Conservation (phyloP, 352 stramenopile genomes). For the Phytophthora hybrid region DNA sequence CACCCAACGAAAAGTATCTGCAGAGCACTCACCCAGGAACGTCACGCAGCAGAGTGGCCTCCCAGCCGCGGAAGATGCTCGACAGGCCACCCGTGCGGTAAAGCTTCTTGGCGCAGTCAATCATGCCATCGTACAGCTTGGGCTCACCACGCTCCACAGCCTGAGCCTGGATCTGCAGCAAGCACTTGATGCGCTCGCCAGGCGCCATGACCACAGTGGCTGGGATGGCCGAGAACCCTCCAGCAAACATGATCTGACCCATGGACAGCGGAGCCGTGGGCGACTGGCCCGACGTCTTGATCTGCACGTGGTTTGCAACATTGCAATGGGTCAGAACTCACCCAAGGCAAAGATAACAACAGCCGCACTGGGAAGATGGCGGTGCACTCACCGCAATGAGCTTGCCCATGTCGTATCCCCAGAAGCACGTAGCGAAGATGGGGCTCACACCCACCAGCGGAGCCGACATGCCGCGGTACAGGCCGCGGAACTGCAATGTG, state of each 20-base stretch:
- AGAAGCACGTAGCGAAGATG: constrained; percentile 98
- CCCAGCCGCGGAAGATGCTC: constrained; percentile 95
- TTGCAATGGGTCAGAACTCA: constrained; percentile 20
- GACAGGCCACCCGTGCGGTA: constrained; percentile 92
- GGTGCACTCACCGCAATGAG: constrained; percentile 78
- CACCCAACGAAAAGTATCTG: neutral
- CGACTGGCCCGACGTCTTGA: constrained; percentile 65
- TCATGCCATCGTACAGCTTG: constrained; percentile 94
- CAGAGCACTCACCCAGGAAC: constrained; percentile 88
- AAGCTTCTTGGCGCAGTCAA: constrained; percentile 95
- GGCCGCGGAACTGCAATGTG: constrained; percentile 59
- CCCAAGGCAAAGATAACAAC: neutral
- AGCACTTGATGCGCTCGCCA: constrained; percentile 97
- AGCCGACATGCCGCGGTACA: constrained; percentile 96
- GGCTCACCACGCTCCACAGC: constrained; percentile 78
- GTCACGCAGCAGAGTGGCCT: constrained; percentile 95
- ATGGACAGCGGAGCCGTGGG: constrained; percentile 75
- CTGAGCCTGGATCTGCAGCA: constrained; percentile 94
- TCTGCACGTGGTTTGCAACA: constrained; percentile 51
- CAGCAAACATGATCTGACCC: constrained; percentile 90
- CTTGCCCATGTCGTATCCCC: constrained; percentile 98
- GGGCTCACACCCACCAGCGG: constrained; percentile 95
- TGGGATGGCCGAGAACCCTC: constrained; percentile 91
- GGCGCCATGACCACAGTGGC: constrained; percentile 95
- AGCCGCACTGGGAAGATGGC: neutral